Percentiles rank a stretch among this genome's conserved stretches.
phyloP scores from a whole-genome alignment of 2,329 filamentous ascomycete species.

The Alternaria brassicicola region DNA sequence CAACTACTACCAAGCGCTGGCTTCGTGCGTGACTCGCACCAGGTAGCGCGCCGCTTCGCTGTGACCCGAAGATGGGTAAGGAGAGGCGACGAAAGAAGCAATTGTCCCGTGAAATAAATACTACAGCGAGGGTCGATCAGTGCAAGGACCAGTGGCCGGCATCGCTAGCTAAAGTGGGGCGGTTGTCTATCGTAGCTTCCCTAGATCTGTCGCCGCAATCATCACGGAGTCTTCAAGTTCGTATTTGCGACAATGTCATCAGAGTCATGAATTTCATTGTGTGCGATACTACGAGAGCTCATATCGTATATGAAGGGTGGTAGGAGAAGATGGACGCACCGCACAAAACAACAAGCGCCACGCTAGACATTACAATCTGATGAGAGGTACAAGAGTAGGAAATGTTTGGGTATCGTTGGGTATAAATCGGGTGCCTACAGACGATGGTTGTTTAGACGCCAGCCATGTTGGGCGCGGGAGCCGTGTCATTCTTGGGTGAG shows the following conservation, averaged over 20 bases:
- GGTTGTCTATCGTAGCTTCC: background rate
- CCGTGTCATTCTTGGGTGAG: constrained; percentile 42
- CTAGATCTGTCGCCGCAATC: background rate
- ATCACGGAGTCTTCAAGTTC: background rate
- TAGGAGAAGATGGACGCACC: background rate
- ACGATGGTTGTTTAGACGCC: constrained; percentile 37
- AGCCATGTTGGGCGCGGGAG: constrained; percentile 47
- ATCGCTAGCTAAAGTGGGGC: background rate
- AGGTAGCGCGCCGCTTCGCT: background rate
- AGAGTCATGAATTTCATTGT: constrained; percentile 1
- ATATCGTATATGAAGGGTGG: background rate
- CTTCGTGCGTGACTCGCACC: background rate
- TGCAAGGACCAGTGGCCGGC: background rate
- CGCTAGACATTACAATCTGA: constrained; percentile 10
- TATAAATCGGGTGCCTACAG: background rate
- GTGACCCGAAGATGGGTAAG: no score
- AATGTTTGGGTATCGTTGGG: constrained; percentile 10
- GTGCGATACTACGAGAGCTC: background rate
- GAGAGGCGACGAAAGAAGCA: background rate
- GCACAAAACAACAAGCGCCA: constrained; percentile 6
- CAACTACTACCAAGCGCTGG: background rate
- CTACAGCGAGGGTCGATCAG: background rate
- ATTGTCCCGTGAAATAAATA: background rate
- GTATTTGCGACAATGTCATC: background rate
- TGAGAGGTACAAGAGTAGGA: background rate